Conservation (phyloP, 306 rosid species). For the Quillaja saponaria region DNA sequence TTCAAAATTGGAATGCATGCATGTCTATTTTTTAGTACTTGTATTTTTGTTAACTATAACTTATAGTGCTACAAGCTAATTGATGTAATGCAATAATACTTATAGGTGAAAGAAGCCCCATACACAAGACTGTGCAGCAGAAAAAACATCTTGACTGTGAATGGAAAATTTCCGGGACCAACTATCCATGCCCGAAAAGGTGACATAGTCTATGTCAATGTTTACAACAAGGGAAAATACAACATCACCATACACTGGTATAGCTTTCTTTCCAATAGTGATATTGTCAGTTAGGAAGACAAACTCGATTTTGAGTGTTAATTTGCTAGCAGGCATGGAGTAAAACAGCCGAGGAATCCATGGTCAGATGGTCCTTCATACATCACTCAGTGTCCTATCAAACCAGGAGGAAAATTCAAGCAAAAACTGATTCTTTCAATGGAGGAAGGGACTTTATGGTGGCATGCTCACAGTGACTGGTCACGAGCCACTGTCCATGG, state of each 20-base stretch:
- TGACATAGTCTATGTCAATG: constrained; percentile 42
- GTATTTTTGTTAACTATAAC: too few species aligned
- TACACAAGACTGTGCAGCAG: constrained; percentile 33
- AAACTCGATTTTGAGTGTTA: background rate
- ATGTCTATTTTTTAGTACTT: too few species aligned
- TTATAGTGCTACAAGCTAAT: too few species aligned
- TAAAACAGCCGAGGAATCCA: constrained; percentile 45
- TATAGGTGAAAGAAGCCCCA: background rate
- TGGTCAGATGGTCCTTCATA: constrained; percentile 60
- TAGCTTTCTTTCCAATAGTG: background rate
- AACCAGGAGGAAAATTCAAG: constrained; percentile 39
- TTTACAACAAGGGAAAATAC: constrained; percentile 36
- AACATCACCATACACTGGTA: constrained; percentile 65
- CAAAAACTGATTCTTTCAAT: constrained; percentile 41
- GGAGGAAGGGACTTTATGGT: constrained; percentile 67
- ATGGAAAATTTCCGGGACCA: constrained; percentile 55
- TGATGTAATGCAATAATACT: background rate
- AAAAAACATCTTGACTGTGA: constrained; percentile 51
- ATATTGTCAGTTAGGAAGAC: background rate
- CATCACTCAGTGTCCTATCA: constrained; percentile 58
- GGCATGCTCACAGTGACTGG: constrained; percentile 79
- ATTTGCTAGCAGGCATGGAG: constrained; percentile 49
- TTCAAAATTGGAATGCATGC: too few species aligned
- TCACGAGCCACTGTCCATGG: constrained; percentile 63
- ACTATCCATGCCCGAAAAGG: constrained; percentile 39